Evolutionary conservation across 1,284 basidiomycete genomes (phyloP).

Genomic region (Hemileia vastatrix): DNA sequence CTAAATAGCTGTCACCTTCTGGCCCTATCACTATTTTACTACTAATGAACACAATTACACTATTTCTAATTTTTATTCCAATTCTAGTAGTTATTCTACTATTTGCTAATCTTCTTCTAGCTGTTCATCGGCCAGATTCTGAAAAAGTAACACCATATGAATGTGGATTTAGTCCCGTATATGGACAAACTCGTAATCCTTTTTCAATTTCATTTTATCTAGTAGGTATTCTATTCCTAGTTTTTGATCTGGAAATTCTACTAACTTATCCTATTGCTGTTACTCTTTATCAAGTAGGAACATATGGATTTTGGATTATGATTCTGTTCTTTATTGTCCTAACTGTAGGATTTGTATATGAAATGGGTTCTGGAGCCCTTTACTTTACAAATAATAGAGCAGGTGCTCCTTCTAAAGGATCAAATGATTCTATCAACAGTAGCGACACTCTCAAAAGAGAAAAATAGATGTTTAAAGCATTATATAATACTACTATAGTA

Average conservation of each 20-base stretch:
- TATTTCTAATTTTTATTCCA: too few relatives aligned
- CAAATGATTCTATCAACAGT: too few relatives aligned
- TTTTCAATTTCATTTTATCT: slow-evolving; percentile 22
- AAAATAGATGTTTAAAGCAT: too few relatives aligned
- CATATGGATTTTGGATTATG: slow-evolving; percentile 25
- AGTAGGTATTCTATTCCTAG: slow-evolving; percentile 20
- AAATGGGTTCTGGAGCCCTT: slow-evolving; percentile 25
- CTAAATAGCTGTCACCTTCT: slow-evolving; percentile 42
- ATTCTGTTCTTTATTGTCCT: slow-evolving; percentile 25
- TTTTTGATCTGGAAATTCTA: slow-evolving; percentile 21
- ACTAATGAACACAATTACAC: slow-evolving; percentile 33
- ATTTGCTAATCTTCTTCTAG: slow-evolving; percentile 27
- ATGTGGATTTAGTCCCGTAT: slow-evolving; percentile 20
- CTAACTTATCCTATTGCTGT: slow-evolving; percentile 19
- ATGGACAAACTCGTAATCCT: slow-evolving; percentile 28
- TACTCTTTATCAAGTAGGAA: slow-evolving; percentile 24
- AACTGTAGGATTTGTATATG: slow-evolving; percentile 27
- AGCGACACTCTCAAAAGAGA: too few relatives aligned
- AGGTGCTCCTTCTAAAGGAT: too few relatives aligned
- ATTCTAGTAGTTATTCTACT: slow-evolving; percentile 33
- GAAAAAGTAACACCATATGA: slow-evolving; percentile 26
- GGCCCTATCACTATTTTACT: slow-evolving; percentile 36
- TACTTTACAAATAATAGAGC: too few relatives aligned
- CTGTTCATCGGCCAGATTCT: slow-evolving; percentile 28
- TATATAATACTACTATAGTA: too few relatives aligned